Evolutionary conservation across 306 rosid genomes (phyloP), one percentile per base, ranked within the genome.

Genomic region (Casuarina glauca): DNA sequence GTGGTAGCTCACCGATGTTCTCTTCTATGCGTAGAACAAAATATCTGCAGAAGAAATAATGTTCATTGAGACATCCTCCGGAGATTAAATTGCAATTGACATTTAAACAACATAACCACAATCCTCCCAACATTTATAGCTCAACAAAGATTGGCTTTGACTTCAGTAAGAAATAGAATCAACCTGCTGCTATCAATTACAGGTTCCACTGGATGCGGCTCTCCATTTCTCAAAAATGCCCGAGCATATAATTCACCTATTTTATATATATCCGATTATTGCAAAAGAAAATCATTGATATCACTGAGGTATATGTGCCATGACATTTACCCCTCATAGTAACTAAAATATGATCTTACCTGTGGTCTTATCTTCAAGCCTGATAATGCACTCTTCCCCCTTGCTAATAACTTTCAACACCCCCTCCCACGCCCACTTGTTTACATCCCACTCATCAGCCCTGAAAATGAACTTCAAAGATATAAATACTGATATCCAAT

Each of bases 401-500:
- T 88, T 91, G 83, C 97, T 88, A 79, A 82, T 38, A 19, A 95
- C 97, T 88, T 95, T 95, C 84, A 95, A 72, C 77, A 74, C 75
- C 73, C 99, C 99, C 1, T 91, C 97, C 99, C 99, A 95, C 26
- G 86, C 91, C 99, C 99, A 95, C 85, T 91, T 93, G 85, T 95
- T 95, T 68, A 93, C 99, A 93, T 95, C 97, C 99, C 99, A 95
- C 70, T 95, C 99, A 86, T 95, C 99, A 76, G 99, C 99, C 96
- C 99, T 91, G 84, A 69, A 26, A 84, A 88, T 63, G 57, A 81
- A 88, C 72, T 83, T 86, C 76, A 51, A n/a, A 69, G 19, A 69
- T 54, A 49, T 82, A 76, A 83, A 80, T 78, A 80, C 51, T 15
- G 78, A 46, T 57, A 67, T 48, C 74, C 66, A 64, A 44, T 57